phyloP scores from a whole-genome alignment of 768 basidiomycete species.

The Auricularia sp. region DNA sequence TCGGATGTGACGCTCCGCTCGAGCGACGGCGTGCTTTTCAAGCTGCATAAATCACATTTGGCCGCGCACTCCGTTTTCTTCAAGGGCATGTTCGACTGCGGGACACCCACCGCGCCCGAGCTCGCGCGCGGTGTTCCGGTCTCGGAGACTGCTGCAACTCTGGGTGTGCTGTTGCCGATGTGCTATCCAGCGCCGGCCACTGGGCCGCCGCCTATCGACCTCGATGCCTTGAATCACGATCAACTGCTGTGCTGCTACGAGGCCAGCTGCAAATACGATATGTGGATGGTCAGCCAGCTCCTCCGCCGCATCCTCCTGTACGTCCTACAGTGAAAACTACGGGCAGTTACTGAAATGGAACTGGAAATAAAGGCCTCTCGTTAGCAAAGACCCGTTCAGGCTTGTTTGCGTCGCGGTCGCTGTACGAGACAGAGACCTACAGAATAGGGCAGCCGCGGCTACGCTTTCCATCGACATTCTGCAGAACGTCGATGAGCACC shows the following conservation, averaged over 20 bases:
- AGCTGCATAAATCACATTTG: not conserved
- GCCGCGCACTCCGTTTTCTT: not conserved
- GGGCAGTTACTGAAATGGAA: too few species aligned
- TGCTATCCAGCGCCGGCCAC: not conserved
- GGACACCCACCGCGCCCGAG: not conserved
- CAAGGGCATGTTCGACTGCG: not conserved
- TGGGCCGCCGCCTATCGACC: not conserved
- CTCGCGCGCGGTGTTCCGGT: not conserved
- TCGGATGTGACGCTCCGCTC: not conserved
- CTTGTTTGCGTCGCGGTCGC: too few species aligned
- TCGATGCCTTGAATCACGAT: not conserved
- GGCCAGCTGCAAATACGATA: not conserved
- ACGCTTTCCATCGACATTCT: too few species aligned
- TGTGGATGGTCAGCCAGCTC: not conserved
- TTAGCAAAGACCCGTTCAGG: too few species aligned
- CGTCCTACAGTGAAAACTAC: not conserved
- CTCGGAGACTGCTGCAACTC: not conserved
- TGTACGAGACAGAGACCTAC: too few species aligned
- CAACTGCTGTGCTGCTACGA: not conserved
- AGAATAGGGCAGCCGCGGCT: too few species aligned
- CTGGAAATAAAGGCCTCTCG: too few species aligned
- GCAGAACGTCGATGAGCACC: too few species aligned
- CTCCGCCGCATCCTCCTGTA: not conserved
- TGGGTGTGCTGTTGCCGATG: not conserved
- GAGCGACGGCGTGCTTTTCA: not conserved